Evolutionary conservation across 257 asterid species (phyloP).

Genomic region (Marsdenia floribunda): DNA sequence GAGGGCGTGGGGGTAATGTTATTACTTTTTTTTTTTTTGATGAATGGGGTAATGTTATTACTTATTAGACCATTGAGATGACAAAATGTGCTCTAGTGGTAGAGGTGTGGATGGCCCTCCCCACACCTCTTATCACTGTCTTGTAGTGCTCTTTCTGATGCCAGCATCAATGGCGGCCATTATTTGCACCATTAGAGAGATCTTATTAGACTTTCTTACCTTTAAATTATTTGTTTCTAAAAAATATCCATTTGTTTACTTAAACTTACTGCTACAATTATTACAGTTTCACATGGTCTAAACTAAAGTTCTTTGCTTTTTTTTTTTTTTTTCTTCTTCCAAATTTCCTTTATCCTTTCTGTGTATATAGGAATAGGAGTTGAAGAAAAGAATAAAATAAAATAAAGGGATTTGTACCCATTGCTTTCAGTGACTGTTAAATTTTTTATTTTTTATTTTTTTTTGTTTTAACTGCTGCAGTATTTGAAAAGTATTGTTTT

Average conservation of each 20-base stretch:
- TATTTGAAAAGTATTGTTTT: neutral
- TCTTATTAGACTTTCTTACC: no score
- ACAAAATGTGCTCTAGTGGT: constrained; percentile 8
- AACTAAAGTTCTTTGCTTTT: neutral
- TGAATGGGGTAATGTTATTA: no score
- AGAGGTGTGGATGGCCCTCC: neutral
- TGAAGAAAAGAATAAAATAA: neutral
- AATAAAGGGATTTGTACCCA: neutral
- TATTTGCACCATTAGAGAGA: constrained; percentile 19
- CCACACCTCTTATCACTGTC: constrained; percentile 10
- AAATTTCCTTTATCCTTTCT: neutral
- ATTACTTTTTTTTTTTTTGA: no score
- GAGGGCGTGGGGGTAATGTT: neutral
- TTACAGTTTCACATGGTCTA: neutral
- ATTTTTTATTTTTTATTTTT: neutral
- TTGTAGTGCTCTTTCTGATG: constrained; percentile 37
- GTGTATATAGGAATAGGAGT: neutral
- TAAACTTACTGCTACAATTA: neutral
- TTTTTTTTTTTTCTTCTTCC: neutral
- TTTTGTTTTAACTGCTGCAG: neutral
- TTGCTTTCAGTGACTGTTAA: constrained; percentile 24
- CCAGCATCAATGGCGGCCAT: constrained; percentile 61
- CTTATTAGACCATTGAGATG: constrained; percentile 14
- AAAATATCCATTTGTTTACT: no score
- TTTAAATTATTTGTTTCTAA: neutral